Evolutionary conservation across 495 filamentous ascomycete species (phyloP).

Genomic region (Cercophora scortea): DNA sequence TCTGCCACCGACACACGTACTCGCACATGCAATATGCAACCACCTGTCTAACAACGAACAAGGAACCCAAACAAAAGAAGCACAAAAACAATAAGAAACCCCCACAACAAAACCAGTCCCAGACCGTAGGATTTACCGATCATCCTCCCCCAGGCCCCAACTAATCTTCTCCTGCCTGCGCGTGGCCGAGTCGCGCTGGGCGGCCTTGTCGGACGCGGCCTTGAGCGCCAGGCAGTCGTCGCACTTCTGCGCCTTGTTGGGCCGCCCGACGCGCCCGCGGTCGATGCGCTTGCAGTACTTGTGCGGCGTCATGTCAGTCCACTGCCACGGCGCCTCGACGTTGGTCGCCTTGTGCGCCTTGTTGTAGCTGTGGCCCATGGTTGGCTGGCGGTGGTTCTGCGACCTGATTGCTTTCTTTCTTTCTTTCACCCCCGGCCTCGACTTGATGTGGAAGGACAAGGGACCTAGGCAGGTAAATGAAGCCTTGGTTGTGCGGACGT

Average conservation of each 20-base stretch:
- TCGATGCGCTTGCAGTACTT: conserved; percentile 23
- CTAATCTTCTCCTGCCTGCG: conserved; percentile 17
- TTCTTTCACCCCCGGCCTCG: no score
- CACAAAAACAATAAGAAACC: no score
- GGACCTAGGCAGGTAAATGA: no score
- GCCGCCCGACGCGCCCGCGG: conserved; percentile 10
- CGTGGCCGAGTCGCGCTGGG: conserved; percentile 5
- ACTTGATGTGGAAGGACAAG: no score
- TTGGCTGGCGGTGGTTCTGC: neutral
- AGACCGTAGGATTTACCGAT: no score
- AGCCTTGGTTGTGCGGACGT: no score
- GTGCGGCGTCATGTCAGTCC: conserved; percentile 15
- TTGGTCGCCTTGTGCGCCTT: conserved; percentile 9
- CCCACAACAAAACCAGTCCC: neutral
- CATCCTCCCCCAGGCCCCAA: conserved; percentile 5
- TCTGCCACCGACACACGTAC: no score
- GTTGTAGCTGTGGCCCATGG: conserved; percentile 18
- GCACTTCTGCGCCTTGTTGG: conserved; percentile 25
- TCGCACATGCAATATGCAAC: no score
- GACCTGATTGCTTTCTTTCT: no score
- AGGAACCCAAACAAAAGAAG: no score
- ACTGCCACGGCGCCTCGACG: conserved; percentile 11
- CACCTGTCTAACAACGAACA: no score
- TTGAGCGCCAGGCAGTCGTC: conserved; percentile 18
- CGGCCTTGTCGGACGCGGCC: conserved; percentile 5